phyloP scores from a whole-genome alignment of 306 rosid species.

The Myrica gale region DNA sequence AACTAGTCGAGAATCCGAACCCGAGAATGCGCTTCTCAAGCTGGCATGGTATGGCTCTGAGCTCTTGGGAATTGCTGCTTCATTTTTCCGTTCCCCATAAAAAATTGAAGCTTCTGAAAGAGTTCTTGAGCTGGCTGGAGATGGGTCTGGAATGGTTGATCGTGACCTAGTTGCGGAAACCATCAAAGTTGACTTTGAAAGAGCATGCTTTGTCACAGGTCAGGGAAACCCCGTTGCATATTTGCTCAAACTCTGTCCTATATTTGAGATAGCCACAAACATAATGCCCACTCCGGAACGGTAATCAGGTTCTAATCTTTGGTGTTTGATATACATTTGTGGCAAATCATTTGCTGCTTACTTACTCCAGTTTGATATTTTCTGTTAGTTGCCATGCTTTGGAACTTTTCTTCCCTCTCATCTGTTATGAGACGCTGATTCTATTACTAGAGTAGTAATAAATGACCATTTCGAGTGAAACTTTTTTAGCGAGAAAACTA shows the following conservation, averaged over 20 bases:
- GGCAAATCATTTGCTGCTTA: background rate
- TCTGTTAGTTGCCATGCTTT: background rate
- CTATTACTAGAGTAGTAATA: background rate
- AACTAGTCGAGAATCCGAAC: constrained; percentile 35
- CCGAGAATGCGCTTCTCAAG: constrained; percentile 65
- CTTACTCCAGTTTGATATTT: background rate
- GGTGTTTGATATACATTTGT: background rate
- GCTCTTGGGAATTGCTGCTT: constrained; percentile 82
- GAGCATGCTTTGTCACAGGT: constrained; percentile 71
- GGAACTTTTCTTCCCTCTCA: background rate
- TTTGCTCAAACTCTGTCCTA: background rate
- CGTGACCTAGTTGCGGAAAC: constrained; percentile 50
- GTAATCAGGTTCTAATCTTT: background rate
- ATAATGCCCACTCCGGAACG: background rate
- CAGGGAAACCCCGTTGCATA: background rate
- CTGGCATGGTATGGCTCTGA: constrained; percentile 91
- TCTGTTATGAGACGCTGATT: background rate
- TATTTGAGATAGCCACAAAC: background rate
- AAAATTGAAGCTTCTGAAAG: constrained; percentile 37
- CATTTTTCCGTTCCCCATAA: constrained; percentile 60
- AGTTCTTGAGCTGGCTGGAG: constrained; percentile 40
- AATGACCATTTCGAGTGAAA: too few species aligned
- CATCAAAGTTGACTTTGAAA: constrained; percentile 51
- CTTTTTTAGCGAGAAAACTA: background rate
- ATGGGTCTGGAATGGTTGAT: constrained; percentile 43